Percentiles rank a stretch among this genome's conserved stretches.
Conservation (phyloP, 78 protist species). For the Dictyostelium brefeldianum region DNA sequence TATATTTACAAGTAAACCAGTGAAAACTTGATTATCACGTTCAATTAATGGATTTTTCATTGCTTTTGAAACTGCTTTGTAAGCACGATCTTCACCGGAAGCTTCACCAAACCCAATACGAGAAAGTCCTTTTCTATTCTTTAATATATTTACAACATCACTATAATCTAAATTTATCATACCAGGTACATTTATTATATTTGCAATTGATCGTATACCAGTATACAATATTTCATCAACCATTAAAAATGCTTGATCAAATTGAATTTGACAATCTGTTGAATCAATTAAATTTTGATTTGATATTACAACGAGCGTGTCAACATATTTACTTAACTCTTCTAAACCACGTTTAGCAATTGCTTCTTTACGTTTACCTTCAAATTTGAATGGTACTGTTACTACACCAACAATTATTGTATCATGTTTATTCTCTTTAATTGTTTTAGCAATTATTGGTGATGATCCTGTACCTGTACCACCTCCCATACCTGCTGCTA, state of each 20-base stretch:
- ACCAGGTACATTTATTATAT: constrained; percentile 88
- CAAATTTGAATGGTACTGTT: constrained; percentile 82
- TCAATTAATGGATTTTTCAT: constrained; percentile 50
- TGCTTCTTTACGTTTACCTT: constrained; percentile 53
- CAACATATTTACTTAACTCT: constrained; percentile 73
- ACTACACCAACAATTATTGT: constrained; percentile 81
- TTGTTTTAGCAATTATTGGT: constrained; percentile 87
- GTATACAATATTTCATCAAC: constrained; percentile 83
- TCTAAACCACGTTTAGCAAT: constrained; percentile 74
- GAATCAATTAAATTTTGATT: constrained; percentile 77
- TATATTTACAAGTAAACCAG: constrained; percentile 51
- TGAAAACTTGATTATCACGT: constrained; percentile 1
- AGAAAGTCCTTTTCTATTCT: constrained; percentile 34
- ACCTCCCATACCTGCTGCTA: constrained; percentile 94
- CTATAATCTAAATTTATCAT: constrained; percentile 90
- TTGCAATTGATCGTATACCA: constrained; percentile 84
- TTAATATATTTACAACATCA: constrained; percentile 52
- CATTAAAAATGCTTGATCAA: constrained; percentile 77
- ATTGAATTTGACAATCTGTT: constrained; percentile 13
- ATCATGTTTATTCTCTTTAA: constrained; percentile 40
- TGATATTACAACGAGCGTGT: constrained; percentile 84
- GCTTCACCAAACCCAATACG: constrained; percentile 66
- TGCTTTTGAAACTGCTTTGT: constrained; percentile 54
- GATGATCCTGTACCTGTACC: constrained; percentile 95
- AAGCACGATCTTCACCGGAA: constrained; percentile 58